Evolutionary conservation across 176 grass and related monocot genomes (phyloP).

Genomic region (Tillandsia fasciculata): DNA sequence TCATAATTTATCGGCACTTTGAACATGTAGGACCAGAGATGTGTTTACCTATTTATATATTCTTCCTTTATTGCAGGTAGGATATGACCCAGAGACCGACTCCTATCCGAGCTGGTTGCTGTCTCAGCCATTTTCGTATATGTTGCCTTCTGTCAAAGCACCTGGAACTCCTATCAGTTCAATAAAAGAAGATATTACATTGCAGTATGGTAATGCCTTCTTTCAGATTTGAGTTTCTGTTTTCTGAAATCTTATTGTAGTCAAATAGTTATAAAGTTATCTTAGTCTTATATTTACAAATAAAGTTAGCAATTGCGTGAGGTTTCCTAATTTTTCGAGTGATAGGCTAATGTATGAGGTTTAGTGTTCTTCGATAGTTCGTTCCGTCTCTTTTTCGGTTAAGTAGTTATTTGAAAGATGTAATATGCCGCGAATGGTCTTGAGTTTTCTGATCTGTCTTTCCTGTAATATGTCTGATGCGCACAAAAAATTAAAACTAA

Average conservation of each 20-base stretch:
- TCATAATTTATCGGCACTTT: neutral
- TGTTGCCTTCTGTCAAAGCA: slow-evolving; percentile 52
- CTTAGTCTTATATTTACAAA: neutral
- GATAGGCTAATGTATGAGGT: too few relatives aligned
- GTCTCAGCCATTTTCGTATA: slow-evolving; percentile 44
- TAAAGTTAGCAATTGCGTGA: too few relatives aligned
- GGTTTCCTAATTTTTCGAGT: too few relatives aligned
- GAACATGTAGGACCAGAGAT: neutral
- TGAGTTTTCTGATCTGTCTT: too few relatives aligned
- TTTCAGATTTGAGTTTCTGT: neutral
- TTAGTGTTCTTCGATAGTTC: too few relatives aligned
- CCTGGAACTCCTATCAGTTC: slow-evolving; percentile 42
- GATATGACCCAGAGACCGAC: slow-evolving; percentile 57
- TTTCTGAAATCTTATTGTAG: neutral
- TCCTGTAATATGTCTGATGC: too few relatives aligned
- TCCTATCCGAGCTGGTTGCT: slow-evolving; percentile 67
- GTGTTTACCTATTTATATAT: neutral
- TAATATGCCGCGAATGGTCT: too few relatives aligned
- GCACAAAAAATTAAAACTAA: neutral
- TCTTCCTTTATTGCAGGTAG: slow-evolving; percentile 28
- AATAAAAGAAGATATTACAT: slow-evolving; percentile 45
- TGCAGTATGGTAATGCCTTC: slow-evolving; percentile 42
- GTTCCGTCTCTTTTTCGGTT: too few relatives aligned
- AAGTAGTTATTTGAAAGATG: too few relatives aligned
- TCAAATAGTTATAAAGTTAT: neutral